Conservation (phyloP, 2,329 filamentous ascomycete genomes). For the Fusarium longipes region DNA sequence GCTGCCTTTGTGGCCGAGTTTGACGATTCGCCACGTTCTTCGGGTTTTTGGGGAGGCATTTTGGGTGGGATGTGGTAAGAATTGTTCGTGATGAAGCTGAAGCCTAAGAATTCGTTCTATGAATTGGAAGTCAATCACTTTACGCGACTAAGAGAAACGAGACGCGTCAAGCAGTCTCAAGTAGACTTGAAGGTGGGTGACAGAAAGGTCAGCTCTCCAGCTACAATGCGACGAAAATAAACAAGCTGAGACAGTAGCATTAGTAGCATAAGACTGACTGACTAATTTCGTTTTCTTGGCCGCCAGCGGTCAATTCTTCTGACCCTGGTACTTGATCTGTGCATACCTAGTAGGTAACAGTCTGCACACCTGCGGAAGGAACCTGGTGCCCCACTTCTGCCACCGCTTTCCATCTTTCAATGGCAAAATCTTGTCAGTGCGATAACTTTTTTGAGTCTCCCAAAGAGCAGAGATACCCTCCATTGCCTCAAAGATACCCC, state of each 20-base stretch:
- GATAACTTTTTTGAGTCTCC: slow-evolving; percentile 45
- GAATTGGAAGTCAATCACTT: slow-evolving; percentile 47
- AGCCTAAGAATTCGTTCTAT: slow-evolving; percentile 28
- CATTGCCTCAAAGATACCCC: slow-evolving; percentile 13
- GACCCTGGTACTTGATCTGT: too few relatives aligned
- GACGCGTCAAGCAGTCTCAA: slow-evolving; percentile 50
- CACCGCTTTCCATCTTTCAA: slow-evolving; percentile 45
- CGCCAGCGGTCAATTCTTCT: too few relatives aligned
- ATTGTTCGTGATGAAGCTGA: slow-evolving; percentile 30
- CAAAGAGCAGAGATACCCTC: slow-evolving; percentile 25
- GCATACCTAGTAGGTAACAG: slow-evolving; percentile 30
- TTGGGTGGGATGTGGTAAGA: slow-evolving; percentile 27
- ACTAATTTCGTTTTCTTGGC: too few relatives aligned
- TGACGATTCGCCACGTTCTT: slow-evolving; percentile 70
- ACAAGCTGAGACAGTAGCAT: too few relatives aligned
- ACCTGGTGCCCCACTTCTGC: slow-evolving; percentile 26
- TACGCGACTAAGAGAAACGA: slow-evolving; percentile 49
- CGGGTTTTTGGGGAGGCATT: slow-evolving; percentile 63
- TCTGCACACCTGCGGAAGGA: background rate
- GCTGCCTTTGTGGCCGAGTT: slow-evolving; percentile 68
- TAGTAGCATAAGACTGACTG: too few relatives aligned
- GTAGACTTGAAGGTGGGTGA: too few relatives aligned
- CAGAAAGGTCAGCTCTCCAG: too few relatives aligned
- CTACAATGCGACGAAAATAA: too few relatives aligned
- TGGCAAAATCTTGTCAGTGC: slow-evolving; percentile 45